Evolutionary conservation across 345 rosid genomes (phyloP).

Genomic region (Viola odorata): DNA sequence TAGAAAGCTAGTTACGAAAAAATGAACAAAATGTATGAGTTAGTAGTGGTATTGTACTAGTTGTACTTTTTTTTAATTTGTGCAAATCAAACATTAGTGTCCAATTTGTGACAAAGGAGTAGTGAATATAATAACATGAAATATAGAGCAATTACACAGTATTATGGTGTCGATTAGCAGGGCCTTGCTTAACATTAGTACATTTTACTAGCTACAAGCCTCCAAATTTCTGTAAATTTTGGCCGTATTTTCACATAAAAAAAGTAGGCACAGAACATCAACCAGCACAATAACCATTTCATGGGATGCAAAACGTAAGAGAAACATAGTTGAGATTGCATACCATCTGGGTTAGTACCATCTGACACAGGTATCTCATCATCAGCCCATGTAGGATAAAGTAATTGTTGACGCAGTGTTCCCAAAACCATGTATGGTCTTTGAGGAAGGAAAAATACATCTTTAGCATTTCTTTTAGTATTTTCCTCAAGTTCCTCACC

Average conservation of each 20-base stretch:
- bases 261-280: not conserved
- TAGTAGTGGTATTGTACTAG: too few species aligned
- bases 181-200: too few species aligned
- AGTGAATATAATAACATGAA: too few species aligned
- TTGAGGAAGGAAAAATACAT: slow-evolving; percentile 83
- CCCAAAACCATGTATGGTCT: slow-evolving; percentile 97
- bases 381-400: slow-evolving; percentile 77
- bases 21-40: too few species aligned
- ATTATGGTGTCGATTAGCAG: too few species aligned
- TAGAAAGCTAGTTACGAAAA: too few species aligned
- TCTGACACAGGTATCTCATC: slow-evolving; percentile 22
- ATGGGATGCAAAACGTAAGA: not conserved
- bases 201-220: too few species aligned
- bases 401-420: slow-evolving; percentile 88
- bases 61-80: too few species aligned
- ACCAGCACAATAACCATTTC: not conserved
- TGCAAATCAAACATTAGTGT: too few species aligned
- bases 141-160: too few species aligned
- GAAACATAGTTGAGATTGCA: slow-evolving; percentile 6
- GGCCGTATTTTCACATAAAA: too few species aligned
- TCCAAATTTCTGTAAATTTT: not conserved
- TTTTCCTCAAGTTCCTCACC: slow-evolving; percentile 27
- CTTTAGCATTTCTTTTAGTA: slow-evolving; percentile 33
- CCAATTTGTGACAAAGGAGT: too few species aligned
- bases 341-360: slow-evolving; percentile 32